Conservation (phyloP, 2,329 filamentous ascomycete species). For the Rosellinia necatrix region DNA sequence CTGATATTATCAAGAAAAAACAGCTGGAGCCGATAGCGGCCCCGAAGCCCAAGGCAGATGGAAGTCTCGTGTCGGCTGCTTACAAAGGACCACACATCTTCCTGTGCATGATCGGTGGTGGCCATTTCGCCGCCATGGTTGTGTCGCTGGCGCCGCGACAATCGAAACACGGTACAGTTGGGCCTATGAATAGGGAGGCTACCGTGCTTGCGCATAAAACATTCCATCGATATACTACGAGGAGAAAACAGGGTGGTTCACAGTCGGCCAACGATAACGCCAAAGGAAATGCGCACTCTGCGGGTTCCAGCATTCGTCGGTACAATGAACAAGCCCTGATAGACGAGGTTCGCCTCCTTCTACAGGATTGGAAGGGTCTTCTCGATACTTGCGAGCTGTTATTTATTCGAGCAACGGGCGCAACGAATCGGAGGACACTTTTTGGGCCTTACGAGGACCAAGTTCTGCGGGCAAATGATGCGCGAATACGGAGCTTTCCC, state of each 20-base stretch:
- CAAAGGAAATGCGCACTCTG: slow-evolving; percentile 94
- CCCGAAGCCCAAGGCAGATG: slow-evolving; percentile 61
- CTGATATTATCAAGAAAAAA: slow-evolving; percentile 73
- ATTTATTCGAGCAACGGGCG: slow-evolving; percentile 88
- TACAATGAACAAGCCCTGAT: slow-evolving; percentile 93
- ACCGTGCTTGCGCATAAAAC: slow-evolving; percentile 94
- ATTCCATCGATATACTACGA: slow-evolving; percentile 95
- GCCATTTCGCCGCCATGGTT: slow-evolving; percentile 96
- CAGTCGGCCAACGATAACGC: slow-evolving; percentile 93
- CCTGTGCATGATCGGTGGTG: slow-evolving; percentile 97
- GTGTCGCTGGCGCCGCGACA: slow-evolving; percentile 84
- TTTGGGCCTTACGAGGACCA: slow-evolving; percentile 93
- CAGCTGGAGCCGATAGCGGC: slow-evolving; percentile 69
- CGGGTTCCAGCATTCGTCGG: slow-evolving; percentile 83
- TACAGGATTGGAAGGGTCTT: slow-evolving; percentile 82
- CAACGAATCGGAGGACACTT: slow-evolving; percentile 81
- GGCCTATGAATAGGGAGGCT: slow-evolving; percentile 80
- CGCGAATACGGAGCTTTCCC: slow-evolving; percentile 82
- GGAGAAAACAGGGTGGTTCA: slow-evolving; percentile 92
- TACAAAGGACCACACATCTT: slow-evolving; percentile 85
- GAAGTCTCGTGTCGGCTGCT: slow-evolving; percentile 56
- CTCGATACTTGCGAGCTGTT: slow-evolving; percentile 84
- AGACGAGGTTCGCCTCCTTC: slow-evolving; percentile 81
- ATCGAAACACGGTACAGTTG: slow-evolving; percentile 67
- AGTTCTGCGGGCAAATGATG: slow-evolving; percentile 77